These are phyloP conservation scores for Trichoderma erinaceum DNA, from an alignment of 495 filamentous ascomycete genomes.

Conservation along the genomic window DNA sequence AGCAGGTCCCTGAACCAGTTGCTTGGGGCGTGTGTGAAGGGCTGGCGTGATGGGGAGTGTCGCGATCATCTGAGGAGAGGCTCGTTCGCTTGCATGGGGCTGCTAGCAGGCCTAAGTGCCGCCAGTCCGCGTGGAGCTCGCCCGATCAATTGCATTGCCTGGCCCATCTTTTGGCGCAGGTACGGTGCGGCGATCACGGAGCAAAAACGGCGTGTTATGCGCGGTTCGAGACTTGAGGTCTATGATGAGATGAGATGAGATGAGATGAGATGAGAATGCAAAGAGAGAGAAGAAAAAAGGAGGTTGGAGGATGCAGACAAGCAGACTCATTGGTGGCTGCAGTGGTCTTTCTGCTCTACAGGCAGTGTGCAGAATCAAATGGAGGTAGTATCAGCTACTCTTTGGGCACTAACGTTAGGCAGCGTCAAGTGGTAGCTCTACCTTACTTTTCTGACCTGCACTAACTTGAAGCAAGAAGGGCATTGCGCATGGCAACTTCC, in stretches of 20 bases:
- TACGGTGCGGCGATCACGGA: constrained; percentile 3
- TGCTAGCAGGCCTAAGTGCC: neutral
- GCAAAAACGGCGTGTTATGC: neutral
- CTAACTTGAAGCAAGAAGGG: too few species aligned
- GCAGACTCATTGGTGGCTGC: neutral
- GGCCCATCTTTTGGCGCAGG: constrained; percentile 1
- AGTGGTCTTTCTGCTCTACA: neutral
- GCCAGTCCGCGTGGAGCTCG: constrained; percentile 10
- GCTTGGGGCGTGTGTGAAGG: neutral
- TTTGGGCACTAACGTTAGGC: neutral
- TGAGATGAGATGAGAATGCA: neutral
- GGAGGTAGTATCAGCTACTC: neutral
- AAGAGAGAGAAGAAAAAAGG: neutral
- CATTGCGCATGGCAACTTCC: too few species aligned
- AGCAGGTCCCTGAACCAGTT: neutral
- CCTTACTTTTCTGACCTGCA: too few species aligned
- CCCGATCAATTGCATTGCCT: neutral
- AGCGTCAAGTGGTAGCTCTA: neutral
- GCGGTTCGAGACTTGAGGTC: neutral
- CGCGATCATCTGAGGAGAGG: neutral
- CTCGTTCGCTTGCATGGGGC: neutral
- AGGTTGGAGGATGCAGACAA: neutral
- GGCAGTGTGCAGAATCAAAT: neutral
- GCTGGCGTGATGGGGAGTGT: neutral
- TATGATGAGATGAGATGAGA: neutral